These are phyloP conservation scores for Verbascum thapsus DNA, from an alignment of 257 asterid genomes.

Conservation along the genomic window DNA sequence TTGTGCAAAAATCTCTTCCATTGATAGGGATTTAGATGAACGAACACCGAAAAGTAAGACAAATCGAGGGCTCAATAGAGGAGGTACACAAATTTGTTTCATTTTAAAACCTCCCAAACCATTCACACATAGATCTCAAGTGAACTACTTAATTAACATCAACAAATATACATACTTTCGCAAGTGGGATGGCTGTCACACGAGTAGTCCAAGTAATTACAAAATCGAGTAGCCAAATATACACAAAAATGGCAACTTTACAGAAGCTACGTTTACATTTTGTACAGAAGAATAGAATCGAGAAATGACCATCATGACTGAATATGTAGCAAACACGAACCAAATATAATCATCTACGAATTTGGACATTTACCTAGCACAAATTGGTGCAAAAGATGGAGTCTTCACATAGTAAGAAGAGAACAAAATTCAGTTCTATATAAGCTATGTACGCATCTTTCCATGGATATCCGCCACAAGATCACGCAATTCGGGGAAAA, in stretches of 20 bases:
- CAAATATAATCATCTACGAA: slow-evolving; percentile 1
- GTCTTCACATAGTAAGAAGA: slow-evolving; percentile 10
- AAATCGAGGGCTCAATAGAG: too few relatives aligned
- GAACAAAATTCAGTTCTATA: slow-evolving; percentile 30
- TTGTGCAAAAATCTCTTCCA: not conserved
- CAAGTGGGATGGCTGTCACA: not conserved
- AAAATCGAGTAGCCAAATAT: slow-evolving; percentile 12
- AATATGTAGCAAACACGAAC: slow-evolving; percentile 6
- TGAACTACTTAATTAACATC: not conserved
- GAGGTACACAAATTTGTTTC: not conserved
- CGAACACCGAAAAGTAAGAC: not conserved
- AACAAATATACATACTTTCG: too few relatives aligned
- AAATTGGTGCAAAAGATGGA: slow-evolving; percentile 22
- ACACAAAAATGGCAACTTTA: slow-evolving; percentile 32
- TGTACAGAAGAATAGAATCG: slow-evolving; percentile 40
- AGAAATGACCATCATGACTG: slow-evolving; percentile 7
- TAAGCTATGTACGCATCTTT: slow-evolving; percentile 46
- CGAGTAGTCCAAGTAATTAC: not conserved
- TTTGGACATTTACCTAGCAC: not conserved
- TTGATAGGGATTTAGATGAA: not conserved
- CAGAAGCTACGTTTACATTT: slow-evolving; percentile 33
- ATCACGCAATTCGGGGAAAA: slow-evolving; percentile 83
- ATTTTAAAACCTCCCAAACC: not conserved
- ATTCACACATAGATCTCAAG: not conserved
- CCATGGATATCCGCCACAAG: slow-evolving; percentile 72